These are phyloP conservation scores for Diphasiastrum complanatum DNA, from an alignment of 83 land plant genomes.

Conservation along the genomic window DNA sequence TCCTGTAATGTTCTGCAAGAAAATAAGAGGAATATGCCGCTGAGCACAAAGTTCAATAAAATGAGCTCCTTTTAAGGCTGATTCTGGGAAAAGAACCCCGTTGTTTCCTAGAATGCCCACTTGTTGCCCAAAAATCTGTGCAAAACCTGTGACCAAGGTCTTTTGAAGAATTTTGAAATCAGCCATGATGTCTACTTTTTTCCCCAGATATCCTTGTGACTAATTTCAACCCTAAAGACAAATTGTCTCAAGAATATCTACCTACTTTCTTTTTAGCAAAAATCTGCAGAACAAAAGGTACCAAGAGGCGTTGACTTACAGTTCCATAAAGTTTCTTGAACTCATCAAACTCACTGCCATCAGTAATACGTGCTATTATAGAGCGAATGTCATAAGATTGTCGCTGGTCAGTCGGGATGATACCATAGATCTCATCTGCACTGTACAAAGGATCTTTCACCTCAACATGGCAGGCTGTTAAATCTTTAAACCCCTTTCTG, in stretches of 20 bases:
- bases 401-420: slow-evolving; percentile 71
- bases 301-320: slow-evolving; percentile 41
- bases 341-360: slow-evolving; percentile 97
- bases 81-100: slow-evolving; percentile 90
- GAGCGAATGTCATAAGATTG: slow-evolving; percentile 79
- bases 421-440: slow-evolving; percentile 71
- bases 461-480: slow-evolving; percentile 9
- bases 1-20: slow-evolving; percentile 96
- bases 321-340: slow-evolving; percentile 97
- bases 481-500: slow-evolving; percentile 6
- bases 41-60: slow-evolving; percentile 92
- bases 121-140: slow-evolving; percentile 75
- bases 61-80: slow-evolving; percentile 96
- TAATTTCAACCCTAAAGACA: too few species aligned
- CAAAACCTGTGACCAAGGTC: slow-evolving; percentile 98
- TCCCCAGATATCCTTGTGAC: too few species aligned
- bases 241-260: too few species aligned
- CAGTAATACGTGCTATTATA: slow-evolving; percentile 87
- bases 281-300: too few species aligned
- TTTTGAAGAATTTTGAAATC: too few species aligned
- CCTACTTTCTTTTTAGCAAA: too few species aligned
- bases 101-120: slow-evolving; percentile 97
- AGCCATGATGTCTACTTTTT: too few species aligned
- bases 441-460: slow-evolving; percentile 74
- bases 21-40: slow-evolving; percentile 88